Percentiles rank a stretch among this genome's conserved stretches.
These are phyloP conservation scores for Buxus sempervirens DNA, from an alignment of 164 flowering plant genomes.

Conservation along the genomic window DNA sequence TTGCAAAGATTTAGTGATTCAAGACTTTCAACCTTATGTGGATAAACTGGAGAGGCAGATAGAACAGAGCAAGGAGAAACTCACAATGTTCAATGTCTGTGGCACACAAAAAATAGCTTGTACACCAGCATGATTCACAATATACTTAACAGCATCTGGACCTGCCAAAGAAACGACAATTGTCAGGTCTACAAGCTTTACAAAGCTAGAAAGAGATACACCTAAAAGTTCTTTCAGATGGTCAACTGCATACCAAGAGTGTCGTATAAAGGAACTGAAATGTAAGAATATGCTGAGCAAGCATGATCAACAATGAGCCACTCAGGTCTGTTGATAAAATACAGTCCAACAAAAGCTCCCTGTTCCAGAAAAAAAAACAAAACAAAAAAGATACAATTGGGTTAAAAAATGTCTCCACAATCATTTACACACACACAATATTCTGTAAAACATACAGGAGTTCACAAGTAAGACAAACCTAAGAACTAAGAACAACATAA, in stretches of 20 bases:
- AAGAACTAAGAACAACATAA: conserved; percentile 1
- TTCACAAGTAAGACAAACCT: conserved; percentile 7
- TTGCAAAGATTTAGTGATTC: neutral
- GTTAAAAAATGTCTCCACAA: neutral
- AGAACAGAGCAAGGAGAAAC: conserved; percentile 22
- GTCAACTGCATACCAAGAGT: conserved; percentile 68
- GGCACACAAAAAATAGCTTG: conserved; percentile 87
- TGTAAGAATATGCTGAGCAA: conserved; percentile 89
- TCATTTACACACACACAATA: neutral
- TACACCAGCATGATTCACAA: conserved; percentile 69
- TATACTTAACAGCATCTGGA: conserved; percentile 87
- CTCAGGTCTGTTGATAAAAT: conserved; percentile 94
- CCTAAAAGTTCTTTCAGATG: conserved; percentile 1
- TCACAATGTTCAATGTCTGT: conserved; percentile 62
- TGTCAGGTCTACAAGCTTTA: neutral
- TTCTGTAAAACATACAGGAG: neutral
- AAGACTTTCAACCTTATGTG: neutral
- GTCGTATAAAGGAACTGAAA: conserved; percentile 95
- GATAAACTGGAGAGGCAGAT: neutral
- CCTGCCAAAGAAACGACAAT: conserved; percentile 41
- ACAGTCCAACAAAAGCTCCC: conserved; percentile 84
- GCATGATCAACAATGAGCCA: conserved; percentile 98
- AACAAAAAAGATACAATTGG: neutral
- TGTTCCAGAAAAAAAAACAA: conserved; percentile 23
- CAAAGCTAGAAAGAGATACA: neutral